Conservation (phyloP, 192 early-diverging fungal genomes). For the Fimicolochytrium jonesii region DNA sequence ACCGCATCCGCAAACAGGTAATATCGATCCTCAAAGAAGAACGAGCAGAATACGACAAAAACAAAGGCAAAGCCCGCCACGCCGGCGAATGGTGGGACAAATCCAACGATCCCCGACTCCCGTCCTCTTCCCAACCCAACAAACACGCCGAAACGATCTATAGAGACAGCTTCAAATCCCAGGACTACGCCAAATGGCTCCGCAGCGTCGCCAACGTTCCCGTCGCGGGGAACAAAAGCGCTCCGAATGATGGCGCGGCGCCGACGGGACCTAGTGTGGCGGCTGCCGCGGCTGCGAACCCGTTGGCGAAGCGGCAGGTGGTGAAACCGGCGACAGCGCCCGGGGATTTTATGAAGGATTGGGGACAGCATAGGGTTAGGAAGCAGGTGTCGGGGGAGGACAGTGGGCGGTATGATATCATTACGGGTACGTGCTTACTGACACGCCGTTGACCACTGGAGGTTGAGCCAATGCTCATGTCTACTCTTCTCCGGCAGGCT, state of each 20-base stretch:
- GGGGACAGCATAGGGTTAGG: conserved; percentile 35
- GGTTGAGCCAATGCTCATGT: no score
- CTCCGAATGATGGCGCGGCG: conserved; percentile 8
- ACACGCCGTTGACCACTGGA: no score
- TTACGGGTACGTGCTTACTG: conserved; percentile 38
- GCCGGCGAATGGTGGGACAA: conserved; percentile 43
- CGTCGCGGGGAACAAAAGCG: conserved; percentile 23
- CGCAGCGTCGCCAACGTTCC: conserved; percentile 9
- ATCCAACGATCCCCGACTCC: background rate
- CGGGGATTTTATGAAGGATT: conserved; percentile 8
- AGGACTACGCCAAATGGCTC: conserved; percentile 33
- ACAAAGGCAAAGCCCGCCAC: conserved; percentile 38
- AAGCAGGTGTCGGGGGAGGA: conserved; percentile 28
- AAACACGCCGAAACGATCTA: conserved; percentile 25
- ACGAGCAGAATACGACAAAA: conserved; percentile 37
- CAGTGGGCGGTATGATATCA: conserved; percentile 39
- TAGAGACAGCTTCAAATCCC: conserved; percentile 32
- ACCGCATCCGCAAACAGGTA: conserved; percentile 4
- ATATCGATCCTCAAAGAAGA: conserved; percentile 26
- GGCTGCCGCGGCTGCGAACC: no score
- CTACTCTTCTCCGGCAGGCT: no score
- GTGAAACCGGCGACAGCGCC: conserved; percentile 3
- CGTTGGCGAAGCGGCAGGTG: background rate
- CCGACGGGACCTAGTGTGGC: no score
- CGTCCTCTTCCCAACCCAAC: background rate